Base-by-base conservation (phyloP, 768 basidiomycete genomes). In the Tylopilus sp. region DNA sequence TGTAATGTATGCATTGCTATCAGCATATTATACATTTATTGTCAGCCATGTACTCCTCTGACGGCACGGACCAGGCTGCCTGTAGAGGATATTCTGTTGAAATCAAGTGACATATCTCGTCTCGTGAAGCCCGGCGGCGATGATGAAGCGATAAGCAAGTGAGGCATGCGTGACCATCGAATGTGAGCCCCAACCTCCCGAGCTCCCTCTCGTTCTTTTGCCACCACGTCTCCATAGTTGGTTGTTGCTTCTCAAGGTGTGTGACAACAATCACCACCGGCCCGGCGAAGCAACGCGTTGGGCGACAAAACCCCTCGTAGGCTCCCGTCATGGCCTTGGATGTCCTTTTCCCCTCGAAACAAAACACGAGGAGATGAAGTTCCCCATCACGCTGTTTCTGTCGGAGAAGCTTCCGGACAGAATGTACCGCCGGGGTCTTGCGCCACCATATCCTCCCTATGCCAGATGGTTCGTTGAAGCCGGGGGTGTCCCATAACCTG, bases 251-350 rank as follows among this genome's bases (percentile, higher is more conserved):
- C 52, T 75, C 76, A 5, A 76, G 62, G 38, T 71, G 65, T 12
- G 73, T 77, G 17, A 76, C 42, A 6, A 57, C 71, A 9, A 77
- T 47, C 12, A 72, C 63, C 39, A 71, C 67, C 1, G 75, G 74
- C n/a, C 69, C 66, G 20, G 59, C 47, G 9, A 60, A 31, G 30
- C 47, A 62, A 48, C 73, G 72, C 7, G 73, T 67, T 4, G 71
- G 51, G 17, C 60, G 54, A 23, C 65, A 57, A 44, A 76, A 72
- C 0, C 6, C 40, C 6, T 40, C 57, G 50, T 69, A 69, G 6
- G 46, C 47, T 1, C n/a, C 47, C 3, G 38, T 39, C 45, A 66
- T 48, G 50, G 39, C 39, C 21, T 22, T n/a, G 40, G 43, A 44
- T 38, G 51, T 54, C 50, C 65, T 65, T 23, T 39, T 33, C 17